Evolutionary conservation across 2,329 filamentous ascomycete species (phyloP), one percentile per base, ranked within the genome.

Genomic region (Aschersonia sp.): DNA sequence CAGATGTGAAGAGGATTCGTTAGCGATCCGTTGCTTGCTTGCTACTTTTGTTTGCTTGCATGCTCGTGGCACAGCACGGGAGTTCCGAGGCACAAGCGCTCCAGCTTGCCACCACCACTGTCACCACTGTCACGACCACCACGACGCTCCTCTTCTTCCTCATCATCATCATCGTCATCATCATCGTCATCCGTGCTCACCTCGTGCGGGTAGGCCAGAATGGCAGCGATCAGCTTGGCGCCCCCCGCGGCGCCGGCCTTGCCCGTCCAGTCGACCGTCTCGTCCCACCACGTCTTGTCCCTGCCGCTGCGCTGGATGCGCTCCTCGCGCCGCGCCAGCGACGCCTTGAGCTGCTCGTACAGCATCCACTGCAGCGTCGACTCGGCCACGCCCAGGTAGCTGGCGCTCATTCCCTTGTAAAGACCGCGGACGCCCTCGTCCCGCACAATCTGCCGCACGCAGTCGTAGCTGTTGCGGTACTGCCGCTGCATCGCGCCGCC

Each of bases 161-260:
- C 11, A 44, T 46, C 35, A 41, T 11, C n/a, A 46, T 49, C 35
- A 8, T 39, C 35, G 22, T 39, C 35, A 39, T 39, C 35, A 39
- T 12, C 9, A 39, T 12, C 35, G 9, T 39, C 2, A 12, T 39
- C 8, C 40, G 14, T 4, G 60, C 71, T 52, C 58, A 88, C 85
- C 73, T 97, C 90, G 60, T 96, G 90, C 1, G 90, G 90, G 68
- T 96, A 97, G 22, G 89, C 90, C 54, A 87, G 68, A 42, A 92
- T 70, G 33, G 87, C 84, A 9, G 90, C 89, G 48, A 94, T 67
- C 48, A 95, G 75, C 66, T 97, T 97, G 11, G 89, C 87, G 37
- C 79, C 76, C 44, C 89, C 89, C 5, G 89, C 87, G 40, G 86
- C 84, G 47, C 78, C 77, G 40, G 87, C 69, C 57, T 87, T 88